A percentile compares a stretch with the other conserved stretches of the same genome.
Conservation (phyloP, 805 yeast genomes). For the Blastobotrys muscicola region DNA sequence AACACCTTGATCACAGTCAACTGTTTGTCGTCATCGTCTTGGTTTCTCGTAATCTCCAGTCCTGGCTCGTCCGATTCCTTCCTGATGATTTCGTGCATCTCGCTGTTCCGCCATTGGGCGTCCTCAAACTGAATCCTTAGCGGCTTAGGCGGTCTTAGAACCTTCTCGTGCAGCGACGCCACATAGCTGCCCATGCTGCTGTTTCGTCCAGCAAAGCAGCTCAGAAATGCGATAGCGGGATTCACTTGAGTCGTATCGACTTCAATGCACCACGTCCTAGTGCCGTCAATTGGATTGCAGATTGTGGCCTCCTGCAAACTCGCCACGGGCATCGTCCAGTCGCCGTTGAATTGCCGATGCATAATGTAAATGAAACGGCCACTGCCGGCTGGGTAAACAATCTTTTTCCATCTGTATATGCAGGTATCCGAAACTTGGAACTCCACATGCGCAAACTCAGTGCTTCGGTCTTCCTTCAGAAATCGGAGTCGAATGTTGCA, state of each 20-base stretch:
- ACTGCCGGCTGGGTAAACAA: conserved; percentile 8
- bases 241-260: conserved; percentile 16
- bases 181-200: conserved; percentile 3
- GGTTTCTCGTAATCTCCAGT: no score
- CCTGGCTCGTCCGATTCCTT: no score
- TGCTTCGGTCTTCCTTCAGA: not conserved
- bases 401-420: conserved; percentile 8
- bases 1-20: not conserved
- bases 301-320: conserved; percentile 10
- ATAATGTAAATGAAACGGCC: conserved; percentile 11
- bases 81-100: no score
- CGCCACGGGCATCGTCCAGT: conserved; percentile 13
- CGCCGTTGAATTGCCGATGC: conserved; percentile 11
- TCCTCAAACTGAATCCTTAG: not conserved
- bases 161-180: conserved; percentile 1
- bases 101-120: no score
- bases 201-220: conserved; percentile 19
- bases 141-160: conserved; percentile 6
- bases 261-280: conserved; percentile 18
- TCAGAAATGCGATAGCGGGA: conserved; percentile 18
- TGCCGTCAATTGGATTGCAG: conserved; percentile 16
- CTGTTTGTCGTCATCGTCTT: no score
- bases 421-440: conserved; percentile 2
- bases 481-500: conserved; percentile 5
- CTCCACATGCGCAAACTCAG: conserved; percentile 1